phyloP scores from a whole-genome alignment of 2,329 filamentous ascomycete species.

The Furcasterigmium furcatum region DNA sequence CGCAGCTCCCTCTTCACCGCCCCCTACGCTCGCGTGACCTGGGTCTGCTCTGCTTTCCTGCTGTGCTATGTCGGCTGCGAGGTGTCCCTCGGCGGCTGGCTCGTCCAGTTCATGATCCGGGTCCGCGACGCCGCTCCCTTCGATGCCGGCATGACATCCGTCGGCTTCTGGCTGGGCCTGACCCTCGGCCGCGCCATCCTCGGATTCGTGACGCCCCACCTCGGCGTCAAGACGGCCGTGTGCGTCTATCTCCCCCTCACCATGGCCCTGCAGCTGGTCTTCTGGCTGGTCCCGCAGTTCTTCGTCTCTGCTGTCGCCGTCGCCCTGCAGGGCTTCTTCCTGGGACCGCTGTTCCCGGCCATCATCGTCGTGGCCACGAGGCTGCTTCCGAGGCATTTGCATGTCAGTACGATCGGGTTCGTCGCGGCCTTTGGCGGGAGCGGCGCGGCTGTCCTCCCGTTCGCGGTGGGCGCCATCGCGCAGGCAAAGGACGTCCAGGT shows the following conservation, averaged over 20 bases:
- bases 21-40: conserved; percentile 48
- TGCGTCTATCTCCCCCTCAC: conserved; percentile 60
- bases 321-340: conserved; percentile 71
- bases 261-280: conserved; percentile 66
- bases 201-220: conserved; percentile 70
- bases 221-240: conserved; percentile 67
- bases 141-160: conserved; percentile 70
- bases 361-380: conserved; percentile 69
- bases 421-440: conserved; percentile 71
- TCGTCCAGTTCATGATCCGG: conserved; percentile 82
- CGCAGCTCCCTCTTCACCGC: conserved; percentile 31
- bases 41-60: conserved; percentile 72
- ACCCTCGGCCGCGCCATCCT: conserved; percentile 70
- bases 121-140: conserved; percentile 68
- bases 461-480: conserved; percentile 66
- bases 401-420: conserved; percentile 75
- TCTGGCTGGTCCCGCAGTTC: conserved; percentile 80
- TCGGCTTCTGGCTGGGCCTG: conserved; percentile 82
- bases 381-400: conserved; percentile 64
- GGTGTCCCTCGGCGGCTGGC: conserved; percentile 73
- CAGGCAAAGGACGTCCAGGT: conserved; percentile 51
- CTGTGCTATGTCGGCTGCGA: conserved; percentile 78
- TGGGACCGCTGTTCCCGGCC: conserved; percentile 75
- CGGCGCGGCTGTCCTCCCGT: conserved; percentile 65
- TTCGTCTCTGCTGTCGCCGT: conserved; percentile 72